phyloP scores from a whole-genome alignment of 768 basidiomycete species.

The Mycena capillaripes region DNA sequence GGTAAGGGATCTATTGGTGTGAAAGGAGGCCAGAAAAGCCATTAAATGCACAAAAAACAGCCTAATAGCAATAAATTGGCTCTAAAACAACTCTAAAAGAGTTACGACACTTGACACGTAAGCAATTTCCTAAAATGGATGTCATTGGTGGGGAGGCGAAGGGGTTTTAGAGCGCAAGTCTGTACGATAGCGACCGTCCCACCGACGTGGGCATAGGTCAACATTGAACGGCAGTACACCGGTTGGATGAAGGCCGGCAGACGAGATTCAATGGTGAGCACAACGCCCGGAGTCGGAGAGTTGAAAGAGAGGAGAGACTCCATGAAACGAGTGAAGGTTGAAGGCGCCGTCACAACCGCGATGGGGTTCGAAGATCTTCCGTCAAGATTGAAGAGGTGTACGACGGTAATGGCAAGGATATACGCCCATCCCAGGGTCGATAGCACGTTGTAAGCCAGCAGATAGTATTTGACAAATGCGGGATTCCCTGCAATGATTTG shows the following conservation, averaged over 20 bases:
- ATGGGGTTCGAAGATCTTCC: constrained; percentile 51
- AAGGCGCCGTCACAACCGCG: constrained; percentile 50
- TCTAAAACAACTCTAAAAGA: no score
- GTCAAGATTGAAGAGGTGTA: constrained; percentile 63
- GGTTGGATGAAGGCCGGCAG: constrained; percentile 57
- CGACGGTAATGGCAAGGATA: constrained; percentile 70
- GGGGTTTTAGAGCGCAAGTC: constrained; percentile 83
- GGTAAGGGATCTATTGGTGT: no score
- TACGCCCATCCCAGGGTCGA: constrained; percentile 84
- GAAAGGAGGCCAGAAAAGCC: no score
- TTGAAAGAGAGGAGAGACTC: constrained; percentile 51
- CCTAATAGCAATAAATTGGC: no score
- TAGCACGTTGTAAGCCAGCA: constrained; percentile 82
- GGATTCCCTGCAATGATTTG: constrained; percentile 20
- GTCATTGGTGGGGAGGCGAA: no score
- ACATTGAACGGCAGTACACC: constrained; percentile 64
- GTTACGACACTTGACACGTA: no score
- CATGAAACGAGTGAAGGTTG: constrained; percentile 52
- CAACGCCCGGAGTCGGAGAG: no score
- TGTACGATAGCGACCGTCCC: constrained; percentile 79
- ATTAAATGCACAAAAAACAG: no score
- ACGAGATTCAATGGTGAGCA: constrained; percentile 49
- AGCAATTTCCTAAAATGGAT: no score
- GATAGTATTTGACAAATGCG: constrained; percentile 66
- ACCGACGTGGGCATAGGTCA: constrained; percentile 76